Evolutionary conservation across 1,139 yeast species (phyloP), one percentile per base, ranked within the genome.

Genomic region (Kurtzmaniella quercitrusa): DNA sequence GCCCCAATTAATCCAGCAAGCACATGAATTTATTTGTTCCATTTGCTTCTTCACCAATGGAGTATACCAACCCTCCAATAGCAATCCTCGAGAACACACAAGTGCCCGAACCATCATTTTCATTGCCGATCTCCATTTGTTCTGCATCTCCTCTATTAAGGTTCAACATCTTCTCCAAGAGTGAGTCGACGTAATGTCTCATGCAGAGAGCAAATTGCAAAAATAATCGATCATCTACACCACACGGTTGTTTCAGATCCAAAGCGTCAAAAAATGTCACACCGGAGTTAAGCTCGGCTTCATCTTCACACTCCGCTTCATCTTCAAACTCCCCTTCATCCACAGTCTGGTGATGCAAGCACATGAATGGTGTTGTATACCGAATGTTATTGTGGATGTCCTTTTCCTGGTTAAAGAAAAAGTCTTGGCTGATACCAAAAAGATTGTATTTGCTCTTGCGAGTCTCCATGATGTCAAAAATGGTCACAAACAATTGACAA

Each of bases 401-500:
- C 77, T 77, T 73, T 25, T 55, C 38, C 12, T 49, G 42, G 31
- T 59, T 51, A 19, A 53, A 49, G 45, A 65, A 48, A 15, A 56
- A 25, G 38, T 56, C 46, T 7, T 51, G 54, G 31, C n/a, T 6
- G 5, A 27, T 10, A 6, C 31, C 31, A 5, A 27, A 6, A 7
- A 27, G 31, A 3, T 5, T 3, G 23, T 57, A 60, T 18, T 50
- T 41, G 14, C 50, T 45, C 43, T 60, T 50, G 41, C 86, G 59
- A 34, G 53, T 57, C 7, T 66, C 52, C 42, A 82, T 52, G 15
- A 67, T 65, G 37, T 70, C 70, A 1, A 80, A 79, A 25, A 80
- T 66, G 21, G 75, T 67, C 29, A 77, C 78, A 52, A 84, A 72
- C 41, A 83, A 59, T 14, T 77, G 72, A 8, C 82, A 75, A 2